Evolutionary conservation across 2,329 filamentous ascomycete species (phyloP).

Genomic region (Periconia sp.): DNA sequence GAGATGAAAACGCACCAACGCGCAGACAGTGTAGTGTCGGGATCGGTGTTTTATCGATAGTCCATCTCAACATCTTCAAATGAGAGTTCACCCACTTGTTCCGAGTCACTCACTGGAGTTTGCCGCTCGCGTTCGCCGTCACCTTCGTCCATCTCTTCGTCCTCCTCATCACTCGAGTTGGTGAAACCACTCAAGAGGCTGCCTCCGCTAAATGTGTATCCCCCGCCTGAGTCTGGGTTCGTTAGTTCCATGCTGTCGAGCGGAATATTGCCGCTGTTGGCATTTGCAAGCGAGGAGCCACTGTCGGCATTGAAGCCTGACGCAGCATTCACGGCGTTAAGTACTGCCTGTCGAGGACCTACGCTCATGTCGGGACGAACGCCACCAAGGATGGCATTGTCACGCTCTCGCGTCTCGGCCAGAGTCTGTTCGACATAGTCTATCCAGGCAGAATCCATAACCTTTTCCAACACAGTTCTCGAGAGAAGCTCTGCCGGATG

Average conservation of each 20-base stretch:
- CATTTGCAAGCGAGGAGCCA: conserved; percentile 71
- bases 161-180: conserved; percentile 93
- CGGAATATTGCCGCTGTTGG: conserved; percentile 59
- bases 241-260: conserved; percentile 68
- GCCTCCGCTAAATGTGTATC: conserved; percentile 72
- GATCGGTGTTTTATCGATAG: conserved; percentile 52
- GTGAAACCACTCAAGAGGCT: conserved; percentile 87
- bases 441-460: conserved; percentile 89
- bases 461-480: conserved; percentile 79
- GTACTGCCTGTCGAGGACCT: conserved; percentile 71
- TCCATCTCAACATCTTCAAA: conserved; percentile 65
- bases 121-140: conserved; percentile 65
- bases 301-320: conserved; percentile 56
- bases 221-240: conserved; percentile 63
- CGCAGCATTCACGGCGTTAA: conserved; percentile 60
- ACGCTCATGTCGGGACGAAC: conserved; percentile 89
- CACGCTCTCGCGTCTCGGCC: conserved; percentile 89
- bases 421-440: conserved; percentile 92
- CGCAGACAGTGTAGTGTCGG: conserved; percentile 35
- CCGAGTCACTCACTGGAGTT: conserved; percentile 55
- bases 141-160: conserved; percentile 87
- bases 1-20: conserved; percentile 43
- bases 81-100: conserved; percentile 68
- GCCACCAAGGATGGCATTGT: conserved; percentile 97
- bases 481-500: conserved; percentile 87